Conservation (phyloP, 352 stramenopile genomes). For the Phytophthora hybrid region DNA sequence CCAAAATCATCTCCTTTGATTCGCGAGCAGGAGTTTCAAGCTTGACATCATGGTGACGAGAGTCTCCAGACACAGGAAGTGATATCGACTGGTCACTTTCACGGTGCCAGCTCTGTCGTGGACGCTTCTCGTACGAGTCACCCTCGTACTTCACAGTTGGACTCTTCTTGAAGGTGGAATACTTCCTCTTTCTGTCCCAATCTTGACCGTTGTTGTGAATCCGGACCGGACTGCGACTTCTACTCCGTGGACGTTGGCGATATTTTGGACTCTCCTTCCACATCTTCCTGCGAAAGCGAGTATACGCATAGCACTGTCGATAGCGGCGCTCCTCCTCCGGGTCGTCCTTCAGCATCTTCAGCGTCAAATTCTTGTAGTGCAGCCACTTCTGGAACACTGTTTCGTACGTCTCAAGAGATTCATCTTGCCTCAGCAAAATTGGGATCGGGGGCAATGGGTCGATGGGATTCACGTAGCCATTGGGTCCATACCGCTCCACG, state of each 20-base stretch:
- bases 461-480: background rate
- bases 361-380: background rate
- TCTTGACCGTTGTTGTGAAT: background rate
- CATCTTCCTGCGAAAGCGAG: background rate
- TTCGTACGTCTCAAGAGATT: conserved; percentile 2
- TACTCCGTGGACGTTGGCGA: background rate
- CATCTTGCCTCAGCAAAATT: conserved; percentile 5
- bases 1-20: background rate
- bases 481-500: background rate
- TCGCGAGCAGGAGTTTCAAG: background rate
- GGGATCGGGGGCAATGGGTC: conserved; percentile 4
- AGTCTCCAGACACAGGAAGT: background rate
- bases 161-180: background rate
- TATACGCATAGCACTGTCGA: background rate
- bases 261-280: background rate
- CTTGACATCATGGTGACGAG: background rate
- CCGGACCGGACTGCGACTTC: background rate
- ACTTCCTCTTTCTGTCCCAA: background rate
- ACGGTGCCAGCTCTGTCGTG: background rate
- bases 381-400: conserved; percentile 13
- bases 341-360: background rate
- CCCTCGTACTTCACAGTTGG: background rate
- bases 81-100: background rate
- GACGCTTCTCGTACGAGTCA: background rate
- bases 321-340: background rate